These are phyloP conservation scores for Peniophora sp. DNA, from an alignment of 1,284 basidiomycete species.

Conservation along the genomic window DNA sequence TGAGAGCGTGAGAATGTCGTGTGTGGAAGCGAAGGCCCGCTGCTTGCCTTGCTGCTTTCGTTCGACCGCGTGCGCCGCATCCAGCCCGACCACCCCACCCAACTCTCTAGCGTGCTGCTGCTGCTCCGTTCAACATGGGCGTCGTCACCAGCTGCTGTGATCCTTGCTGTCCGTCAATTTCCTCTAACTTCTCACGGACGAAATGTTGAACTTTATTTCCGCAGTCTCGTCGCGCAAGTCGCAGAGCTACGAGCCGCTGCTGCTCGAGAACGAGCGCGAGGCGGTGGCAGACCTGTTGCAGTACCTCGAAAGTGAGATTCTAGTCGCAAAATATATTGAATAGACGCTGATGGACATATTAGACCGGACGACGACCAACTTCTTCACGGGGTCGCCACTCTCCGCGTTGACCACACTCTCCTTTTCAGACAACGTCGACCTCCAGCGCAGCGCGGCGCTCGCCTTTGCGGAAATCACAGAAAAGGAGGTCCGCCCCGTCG, in stretches of 20 bases:
- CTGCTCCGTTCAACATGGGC: constrained; percentile 33
- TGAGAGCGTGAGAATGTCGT: no score
- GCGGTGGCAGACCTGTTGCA: constrained; percentile 97
- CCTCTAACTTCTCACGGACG: constrained; percentile 8
- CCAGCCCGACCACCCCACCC: no score
- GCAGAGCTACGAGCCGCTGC: constrained; percentile 86
- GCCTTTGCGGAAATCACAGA: constrained; percentile 99
- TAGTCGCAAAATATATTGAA: not conserved
- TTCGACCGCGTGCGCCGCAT: no score
- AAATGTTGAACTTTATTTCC: constrained; percentile 10
- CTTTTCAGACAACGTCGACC: constrained; percentile 98
- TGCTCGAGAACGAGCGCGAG: constrained; percentile 97
- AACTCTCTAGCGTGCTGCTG: no score
- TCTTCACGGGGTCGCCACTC: constrained; percentile 90
- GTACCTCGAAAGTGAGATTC: constrained; percentile 87
- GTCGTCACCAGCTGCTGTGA: constrained; percentile 68
- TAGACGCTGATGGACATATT: constrained; percentile 8
- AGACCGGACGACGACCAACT: constrained; percentile 96
- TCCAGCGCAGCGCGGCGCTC: constrained; percentile 95
- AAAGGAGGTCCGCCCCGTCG: constrained; percentile 97
- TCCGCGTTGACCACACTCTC: constrained; percentile 93
- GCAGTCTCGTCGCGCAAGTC: constrained; percentile 71
- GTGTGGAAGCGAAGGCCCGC: no score
- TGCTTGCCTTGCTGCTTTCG: no score
- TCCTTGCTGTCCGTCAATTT: constrained; percentile 48